Percentiles rank a stretch among this genome's conserved stretches.
phyloP scores from a whole-genome alignment of 768 basidiomycete species.

The Leucocoprinus leucothites region DNA sequence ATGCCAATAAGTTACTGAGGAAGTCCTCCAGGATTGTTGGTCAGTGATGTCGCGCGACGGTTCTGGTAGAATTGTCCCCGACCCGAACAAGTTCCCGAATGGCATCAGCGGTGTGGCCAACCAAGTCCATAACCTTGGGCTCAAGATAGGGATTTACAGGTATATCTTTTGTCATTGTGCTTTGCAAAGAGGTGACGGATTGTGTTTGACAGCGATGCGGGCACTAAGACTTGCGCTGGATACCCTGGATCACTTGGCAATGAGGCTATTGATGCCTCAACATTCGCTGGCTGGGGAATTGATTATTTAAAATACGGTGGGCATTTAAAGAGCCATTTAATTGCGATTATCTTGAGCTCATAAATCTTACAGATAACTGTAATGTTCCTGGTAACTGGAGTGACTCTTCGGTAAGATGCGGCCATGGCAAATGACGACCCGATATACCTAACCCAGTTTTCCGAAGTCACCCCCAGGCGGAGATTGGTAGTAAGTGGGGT shows the following conservation, averaged over 20 bases:
- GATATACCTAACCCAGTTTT: neutral
- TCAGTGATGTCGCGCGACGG: constrained; percentile 35
- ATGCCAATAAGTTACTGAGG: neutral
- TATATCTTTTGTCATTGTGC: constrained; percentile 7
- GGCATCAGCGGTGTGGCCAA: constrained; percentile 44
- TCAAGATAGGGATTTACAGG: constrained; percentile 54
- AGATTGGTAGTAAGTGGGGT: constrained; percentile 46
- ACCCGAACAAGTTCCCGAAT: constrained; percentile 50
- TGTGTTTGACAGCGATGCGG: constrained; percentile 41
- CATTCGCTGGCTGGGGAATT: constrained; percentile 52
- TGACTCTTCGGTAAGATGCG: constrained; percentile 35
- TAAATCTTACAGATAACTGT: constrained; percentile 42
- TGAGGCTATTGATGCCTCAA: constrained; percentile 47
- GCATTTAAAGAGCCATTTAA: neutral
- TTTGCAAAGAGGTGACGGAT: no score
- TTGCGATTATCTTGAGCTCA: neutral
- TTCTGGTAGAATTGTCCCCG: constrained; percentile 42
- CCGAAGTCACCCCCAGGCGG: constrained; percentile 30
- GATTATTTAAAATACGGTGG: constrained; percentile 57
- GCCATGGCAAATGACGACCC: no score
- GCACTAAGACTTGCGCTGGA: constrained; percentile 50
- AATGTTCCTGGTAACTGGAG: constrained; percentile 49
- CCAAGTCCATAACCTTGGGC: constrained; percentile 42
- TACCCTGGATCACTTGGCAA: constrained; percentile 54
- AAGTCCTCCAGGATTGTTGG: constrained; percentile 45